Evolutionary conservation across 768 basidiomycete species (phyloP).

Genomic region (Pleurotus salmoneostramineus): DNA sequence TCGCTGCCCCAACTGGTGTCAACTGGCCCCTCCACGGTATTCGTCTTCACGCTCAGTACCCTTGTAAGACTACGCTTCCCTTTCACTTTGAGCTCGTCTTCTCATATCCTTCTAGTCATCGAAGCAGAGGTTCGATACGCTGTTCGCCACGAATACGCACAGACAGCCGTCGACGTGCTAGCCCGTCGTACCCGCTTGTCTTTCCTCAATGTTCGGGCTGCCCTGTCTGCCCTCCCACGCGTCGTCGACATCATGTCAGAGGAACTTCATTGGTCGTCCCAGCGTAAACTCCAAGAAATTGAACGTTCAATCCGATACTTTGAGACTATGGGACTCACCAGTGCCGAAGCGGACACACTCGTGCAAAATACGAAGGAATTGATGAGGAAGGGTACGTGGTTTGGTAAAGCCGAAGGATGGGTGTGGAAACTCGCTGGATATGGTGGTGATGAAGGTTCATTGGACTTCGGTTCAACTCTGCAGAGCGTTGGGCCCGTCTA

Average conservation of each 20-base stretch:
- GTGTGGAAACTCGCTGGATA: constrained; percentile 32
- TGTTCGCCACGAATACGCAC: constrained; percentile 85
- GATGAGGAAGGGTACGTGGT: constrained; percentile 12
- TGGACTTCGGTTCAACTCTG: constrained; percentile 5
- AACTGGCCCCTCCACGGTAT: constrained; percentile 87
- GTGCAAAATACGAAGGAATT: constrained; percentile 17
- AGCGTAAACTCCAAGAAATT: constrained; percentile 58
- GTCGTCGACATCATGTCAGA: constrained; percentile 90
- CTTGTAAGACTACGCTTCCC: constrained; percentile 46
- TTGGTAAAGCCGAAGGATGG: constrained; percentile 17
- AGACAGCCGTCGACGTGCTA: constrained; percentile 89
- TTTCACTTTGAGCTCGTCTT: not conserved
- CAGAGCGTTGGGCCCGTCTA: constrained; percentile 17
- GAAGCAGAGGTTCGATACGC: constrained; percentile 94
- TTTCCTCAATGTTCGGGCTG: constrained; percentile 88
- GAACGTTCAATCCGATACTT: constrained; percentile 61
- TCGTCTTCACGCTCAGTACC: constrained; percentile 66
- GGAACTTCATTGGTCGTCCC: constrained; percentile 74
- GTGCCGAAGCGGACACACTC: constrained; percentile 34
- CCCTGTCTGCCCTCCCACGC: constrained; percentile 78
- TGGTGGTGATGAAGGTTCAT: constrained; percentile 33
- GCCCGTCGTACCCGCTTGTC: constrained; percentile 88
- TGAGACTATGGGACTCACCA: constrained; percentile 78
- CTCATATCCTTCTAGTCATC: constrained; percentile 46
- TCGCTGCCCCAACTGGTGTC: constrained; percentile 72